Conservation (phyloP, 495 filamentous ascomycete genomes). For the Evernia prunastri region DNA sequence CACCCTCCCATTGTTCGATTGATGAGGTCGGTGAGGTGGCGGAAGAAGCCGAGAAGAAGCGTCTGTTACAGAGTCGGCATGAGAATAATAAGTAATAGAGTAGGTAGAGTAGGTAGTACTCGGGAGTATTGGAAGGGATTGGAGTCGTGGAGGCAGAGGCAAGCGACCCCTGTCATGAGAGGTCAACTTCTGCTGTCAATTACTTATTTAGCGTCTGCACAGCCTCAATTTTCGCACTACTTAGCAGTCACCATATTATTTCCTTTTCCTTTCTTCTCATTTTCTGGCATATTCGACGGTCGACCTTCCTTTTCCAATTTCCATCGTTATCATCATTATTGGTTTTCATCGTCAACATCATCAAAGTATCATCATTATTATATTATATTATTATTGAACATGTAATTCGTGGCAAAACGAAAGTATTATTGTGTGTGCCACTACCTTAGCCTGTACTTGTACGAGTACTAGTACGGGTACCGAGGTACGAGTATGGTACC, state of each 20-base stretch:
- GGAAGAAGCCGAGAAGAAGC: background rate
- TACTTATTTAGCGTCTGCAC: background rate
- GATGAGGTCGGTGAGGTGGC: background rate
- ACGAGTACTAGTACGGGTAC: too few relatives aligned
- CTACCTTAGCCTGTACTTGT: too few relatives aligned
- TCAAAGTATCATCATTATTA: too few relatives aligned
- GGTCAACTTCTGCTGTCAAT: background rate
- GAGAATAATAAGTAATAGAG: background rate
- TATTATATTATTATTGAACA: too few relatives aligned
- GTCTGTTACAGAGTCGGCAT: background rate
- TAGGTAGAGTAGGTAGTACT: background rate
- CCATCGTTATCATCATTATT: too few relatives aligned
- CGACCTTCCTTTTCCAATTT: too few relatives aligned
- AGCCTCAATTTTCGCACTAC: slow-evolving; percentile 4
- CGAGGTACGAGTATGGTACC: too few relatives aligned
- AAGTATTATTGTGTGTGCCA: too few relatives aligned
- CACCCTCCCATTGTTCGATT: background rate
- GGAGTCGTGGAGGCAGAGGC: background rate
- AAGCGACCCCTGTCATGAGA: background rate
- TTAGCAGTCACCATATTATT: background rate
- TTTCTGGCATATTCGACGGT: too few relatives aligned
- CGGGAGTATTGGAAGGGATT: background rate
- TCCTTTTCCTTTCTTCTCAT: background rate
- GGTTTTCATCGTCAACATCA: too few relatives aligned
- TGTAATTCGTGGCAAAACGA: too few relatives aligned